Evolutionary conservation across 352 stramenopile species (phyloP).

Genomic region (Globisporangium iwayamae): DNA sequence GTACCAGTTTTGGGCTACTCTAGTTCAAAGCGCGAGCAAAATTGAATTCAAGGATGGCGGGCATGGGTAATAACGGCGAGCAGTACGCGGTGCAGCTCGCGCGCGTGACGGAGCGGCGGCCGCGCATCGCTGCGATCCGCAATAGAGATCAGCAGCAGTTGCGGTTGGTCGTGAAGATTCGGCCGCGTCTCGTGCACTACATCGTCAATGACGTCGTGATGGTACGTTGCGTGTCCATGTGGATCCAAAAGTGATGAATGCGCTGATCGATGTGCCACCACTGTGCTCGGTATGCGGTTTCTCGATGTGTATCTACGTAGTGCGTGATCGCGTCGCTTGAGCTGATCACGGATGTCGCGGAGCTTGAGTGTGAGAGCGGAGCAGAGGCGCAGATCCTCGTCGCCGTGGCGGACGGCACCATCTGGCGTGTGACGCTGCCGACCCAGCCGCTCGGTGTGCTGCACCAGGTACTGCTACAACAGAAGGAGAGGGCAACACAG

Average conservation of each 20-base stretch:
- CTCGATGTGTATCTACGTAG: conserved; percentile 14
- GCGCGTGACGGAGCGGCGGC: conserved; percentile 34
- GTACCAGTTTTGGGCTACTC: neutral
- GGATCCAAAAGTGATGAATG: neutral
- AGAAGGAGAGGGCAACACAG: neutral
- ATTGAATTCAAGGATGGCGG: neutral
- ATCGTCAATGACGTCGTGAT: conserved; percentile 37
- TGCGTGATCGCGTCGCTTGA: conserved; percentile 39
- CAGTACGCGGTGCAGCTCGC: conserved; percentile 28
- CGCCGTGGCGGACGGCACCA: conserved; percentile 28
- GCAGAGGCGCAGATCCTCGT: conserved; percentile 26
- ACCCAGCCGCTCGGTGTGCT: neutral
- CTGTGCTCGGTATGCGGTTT: neutral
- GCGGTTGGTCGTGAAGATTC: conserved; percentile 37
- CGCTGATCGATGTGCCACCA: neutral
- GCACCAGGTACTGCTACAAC: conserved; percentile 15
- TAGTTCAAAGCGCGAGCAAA: neutral
- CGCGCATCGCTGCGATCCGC: conserved; percentile 24
- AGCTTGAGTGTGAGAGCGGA: conserved; percentile 11
- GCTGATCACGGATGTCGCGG: conserved; percentile 32
- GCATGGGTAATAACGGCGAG: neutral
- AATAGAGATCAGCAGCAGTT: neutral
- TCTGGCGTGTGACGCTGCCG: conserved; percentile 52
- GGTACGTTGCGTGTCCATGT: conserved; percentile 21
- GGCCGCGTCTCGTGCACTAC: conserved; percentile 41